phyloP scores from a whole-genome alignment of 2,329 filamentous ascomycete genomes.

The Beauveria bassiana region DNA sequence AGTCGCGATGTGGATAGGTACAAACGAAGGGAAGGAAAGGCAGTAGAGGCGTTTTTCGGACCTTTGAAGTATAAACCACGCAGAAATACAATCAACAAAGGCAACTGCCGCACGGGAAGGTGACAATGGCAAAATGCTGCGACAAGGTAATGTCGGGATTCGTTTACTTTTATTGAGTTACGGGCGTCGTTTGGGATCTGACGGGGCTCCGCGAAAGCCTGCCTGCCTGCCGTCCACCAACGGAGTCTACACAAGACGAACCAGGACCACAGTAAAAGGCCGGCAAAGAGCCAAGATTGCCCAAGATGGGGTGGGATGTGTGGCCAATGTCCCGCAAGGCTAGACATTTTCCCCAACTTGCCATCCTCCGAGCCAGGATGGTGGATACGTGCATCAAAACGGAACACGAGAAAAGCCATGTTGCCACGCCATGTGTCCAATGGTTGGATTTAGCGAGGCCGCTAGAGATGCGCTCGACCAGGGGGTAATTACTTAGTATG shows the following conservation, averaged over 20 bases:
- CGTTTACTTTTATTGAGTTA: background rate
- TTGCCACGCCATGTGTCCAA: background rate
- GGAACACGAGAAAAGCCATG: background rate
- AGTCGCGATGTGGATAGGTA: constrained; percentile 2
- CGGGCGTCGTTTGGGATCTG: background rate
- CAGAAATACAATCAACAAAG: background rate
- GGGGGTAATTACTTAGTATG: background rate
- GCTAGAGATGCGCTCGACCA: background rate
- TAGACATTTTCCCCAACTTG: background rate
- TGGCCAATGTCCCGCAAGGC: background rate
- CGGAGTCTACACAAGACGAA: background rate
- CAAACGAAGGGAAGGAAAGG: background rate
- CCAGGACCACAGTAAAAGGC: background rate
- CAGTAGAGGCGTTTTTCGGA: background rate
- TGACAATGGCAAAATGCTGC: background rate
- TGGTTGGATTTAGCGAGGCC: background rate
- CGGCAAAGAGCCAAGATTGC: background rate
- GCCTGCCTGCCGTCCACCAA: background rate
- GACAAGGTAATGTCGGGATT: background rate
- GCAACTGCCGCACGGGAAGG: background rate
- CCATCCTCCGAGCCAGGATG: background rate
- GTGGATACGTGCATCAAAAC: background rate
- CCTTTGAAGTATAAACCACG: background rate
- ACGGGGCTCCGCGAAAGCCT: constrained; percentile 1
- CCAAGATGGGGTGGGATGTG: background rate